Conservation (phyloP, 441 rosid genomes). For the Populus hybrid region DNA sequence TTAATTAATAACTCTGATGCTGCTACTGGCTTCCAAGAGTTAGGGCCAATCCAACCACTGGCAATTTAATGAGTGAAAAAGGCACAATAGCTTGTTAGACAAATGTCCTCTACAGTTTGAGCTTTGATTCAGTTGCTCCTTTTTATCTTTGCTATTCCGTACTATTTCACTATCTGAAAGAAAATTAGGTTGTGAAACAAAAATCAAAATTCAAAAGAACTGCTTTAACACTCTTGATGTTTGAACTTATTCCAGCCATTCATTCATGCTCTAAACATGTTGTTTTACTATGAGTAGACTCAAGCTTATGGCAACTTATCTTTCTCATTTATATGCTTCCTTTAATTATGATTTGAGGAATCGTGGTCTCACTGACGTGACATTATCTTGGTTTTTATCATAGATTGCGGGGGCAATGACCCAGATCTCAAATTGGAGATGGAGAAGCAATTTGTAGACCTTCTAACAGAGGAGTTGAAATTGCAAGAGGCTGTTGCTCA, state of each 20-base stretch:
- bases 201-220: neutral
- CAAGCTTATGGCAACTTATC: neutral
- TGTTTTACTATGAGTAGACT: neutral
- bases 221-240: neutral
- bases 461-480: constrained; percentile 85
- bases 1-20: neutral
- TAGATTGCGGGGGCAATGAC: constrained; percentile 87
- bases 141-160: neutral
- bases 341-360: neutral
- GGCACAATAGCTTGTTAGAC: neutral
- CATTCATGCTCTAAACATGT: neutral
- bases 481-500: constrained; percentile 80
- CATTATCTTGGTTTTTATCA: constrained; percentile 3
- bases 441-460: constrained; percentile 95
- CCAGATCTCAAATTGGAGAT: constrained; percentile 87
- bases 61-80: neutral
- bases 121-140: neutral
- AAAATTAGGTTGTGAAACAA: neutral
- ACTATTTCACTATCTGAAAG: neutral
- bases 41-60: neutral
- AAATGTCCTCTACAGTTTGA: neutral
- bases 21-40: neutral
- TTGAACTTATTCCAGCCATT: neutral
- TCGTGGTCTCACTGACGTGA: neutral
- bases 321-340: neutral